These are phyloP conservation scores for Trichomonascus vanleenenianus DNA, from an alignment of 805 yeast species.

Conservation along the genomic window DNA sequence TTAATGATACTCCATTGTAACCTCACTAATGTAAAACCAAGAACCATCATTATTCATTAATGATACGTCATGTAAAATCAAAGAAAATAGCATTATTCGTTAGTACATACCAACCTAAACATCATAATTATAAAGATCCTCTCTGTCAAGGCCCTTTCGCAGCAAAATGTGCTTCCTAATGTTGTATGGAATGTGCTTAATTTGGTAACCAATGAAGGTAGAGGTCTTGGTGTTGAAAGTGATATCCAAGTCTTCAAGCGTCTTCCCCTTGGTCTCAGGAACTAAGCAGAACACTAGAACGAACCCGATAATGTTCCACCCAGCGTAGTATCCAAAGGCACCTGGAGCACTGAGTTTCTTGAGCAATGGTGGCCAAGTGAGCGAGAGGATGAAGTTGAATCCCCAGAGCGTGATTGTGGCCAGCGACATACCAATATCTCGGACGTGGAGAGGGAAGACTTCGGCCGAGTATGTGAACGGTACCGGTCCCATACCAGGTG, in stretches of 20 bases:
- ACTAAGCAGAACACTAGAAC: slow-evolving; percentile 43
- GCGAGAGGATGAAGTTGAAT: slow-evolving; percentile 52
- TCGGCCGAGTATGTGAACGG: slow-evolving; percentile 88
- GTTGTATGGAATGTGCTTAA: slow-evolving; percentile 25
- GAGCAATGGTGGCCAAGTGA: slow-evolving; percentile 72
- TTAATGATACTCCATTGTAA: no score
- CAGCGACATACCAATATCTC: slow-evolving; percentile 74
- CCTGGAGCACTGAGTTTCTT: slow-evolving; percentile 69
- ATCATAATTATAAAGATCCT: not conserved
- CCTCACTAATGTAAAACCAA: no score
- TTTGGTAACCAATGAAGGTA: slow-evolving; percentile 46
- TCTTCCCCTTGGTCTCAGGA: slow-evolving; percentile 64
- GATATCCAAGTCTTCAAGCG: slow-evolving; percentile 70
- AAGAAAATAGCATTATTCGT: no score
- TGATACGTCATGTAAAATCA: no score
- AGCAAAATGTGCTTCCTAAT: slow-evolving; percentile 15
- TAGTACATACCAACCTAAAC: not conserved
- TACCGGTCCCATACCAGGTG: slow-evolving; percentile 84
- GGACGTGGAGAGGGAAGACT: slow-evolving; percentile 67
- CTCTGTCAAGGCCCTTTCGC: slow-evolving; percentile 10
- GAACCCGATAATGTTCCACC: slow-evolving; percentile 73
- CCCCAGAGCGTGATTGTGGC: slow-evolving; percentile 57
- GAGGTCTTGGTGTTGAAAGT: slow-evolving; percentile 52
- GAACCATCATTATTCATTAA: no score
- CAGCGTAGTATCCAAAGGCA: slow-evolving; percentile 85